A percentile compares a stretch with the other conserved stretches of the same genome.
These are phyloP conservation scores for Kwoniella dejecticola DNA, from an alignment of 768 basidiomycete genomes.

Conservation along the genomic window DNA sequence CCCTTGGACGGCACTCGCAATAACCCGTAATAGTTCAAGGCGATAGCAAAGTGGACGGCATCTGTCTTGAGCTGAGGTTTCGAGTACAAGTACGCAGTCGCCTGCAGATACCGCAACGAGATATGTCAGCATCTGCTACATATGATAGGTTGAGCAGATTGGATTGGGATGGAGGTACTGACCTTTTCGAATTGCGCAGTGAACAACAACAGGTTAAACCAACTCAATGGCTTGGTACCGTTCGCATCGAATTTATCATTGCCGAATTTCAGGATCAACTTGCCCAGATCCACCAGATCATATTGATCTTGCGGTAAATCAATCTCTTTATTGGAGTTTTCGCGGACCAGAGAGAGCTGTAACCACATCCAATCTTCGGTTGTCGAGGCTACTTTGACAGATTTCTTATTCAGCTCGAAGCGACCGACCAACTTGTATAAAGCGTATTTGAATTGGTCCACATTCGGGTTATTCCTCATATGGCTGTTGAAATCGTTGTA, in stretches of 20 bases:
- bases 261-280: constrained; percentile 55
- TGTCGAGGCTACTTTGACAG: constrained; percentile 81
- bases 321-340: constrained; percentile 52
- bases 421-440: constrained; percentile 94
- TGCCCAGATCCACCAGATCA: constrained; percentile 54
- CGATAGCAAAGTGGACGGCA: constrained; percentile 90
- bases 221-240: constrained; percentile 62
- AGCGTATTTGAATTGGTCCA: constrained; percentile 94
- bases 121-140: not conserved
- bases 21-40: constrained; percentile 88
- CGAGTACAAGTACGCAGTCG: constrained; percentile 86
- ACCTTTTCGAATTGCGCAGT: constrained; percentile 94
- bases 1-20: constrained; percentile 77
- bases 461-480: constrained; percentile 76
- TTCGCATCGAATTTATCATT: constrained; percentile 59
- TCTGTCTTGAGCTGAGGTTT: constrained; percentile 85
- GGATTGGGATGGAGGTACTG: not conserved
- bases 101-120: constrained; percentile 59
- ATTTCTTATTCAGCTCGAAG: constrained; percentile 77
- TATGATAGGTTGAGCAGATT: no score
- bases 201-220: constrained; percentile 71
- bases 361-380: constrained; percentile 99
- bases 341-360: constrained; percentile 82
- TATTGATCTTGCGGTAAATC: constrained; percentile 74
- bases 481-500: constrained; percentile 63